Base-by-base conservation (phyloP, 1,284 basidiomycete genomes). In the Exobasidium cylindrosporum region DNA sequence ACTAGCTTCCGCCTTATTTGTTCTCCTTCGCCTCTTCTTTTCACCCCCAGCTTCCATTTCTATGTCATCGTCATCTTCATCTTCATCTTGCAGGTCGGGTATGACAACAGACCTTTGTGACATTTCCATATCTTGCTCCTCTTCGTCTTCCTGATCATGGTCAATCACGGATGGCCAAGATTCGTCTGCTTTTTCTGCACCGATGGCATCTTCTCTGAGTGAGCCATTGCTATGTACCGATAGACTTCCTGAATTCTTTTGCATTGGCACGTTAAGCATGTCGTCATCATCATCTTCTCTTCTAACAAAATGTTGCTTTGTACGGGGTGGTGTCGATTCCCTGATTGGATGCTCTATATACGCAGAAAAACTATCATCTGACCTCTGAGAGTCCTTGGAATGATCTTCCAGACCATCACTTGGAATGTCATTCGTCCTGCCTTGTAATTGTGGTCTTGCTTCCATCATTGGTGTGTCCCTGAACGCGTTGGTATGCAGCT, bases 11-110 rank as follows among this genome's bases (percentile, higher is more conserved):
- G 47, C 23, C 30, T 60, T 60, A 23, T 47, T 49, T 26, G 46
- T 60, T 14, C 60, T 61, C 26, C 60, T 61, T 14, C 57, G 31
- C n/a, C 44, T 43, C 57, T 62, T 50, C 26, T 46, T 60, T 10
- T 2, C 24, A 11, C 28, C 30, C 10, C 56, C 21, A 11, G 17
- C 10, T 7, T 40, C 35, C 35, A 40, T 7, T 7, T 40, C 35
- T 40, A 10, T 17, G 35, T 40, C 35, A 10, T 40, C 35, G 35
- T 40, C 35, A 10, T 40, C 35, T 17, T 40, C 35, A 17, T 40
- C 35, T 40, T 40, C 10, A 40, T 40, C 35, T 40, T 40, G 35
- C 35, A 40, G 35, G 35, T 40, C 35, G 35, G 35, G 35, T 10
- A 40, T 40, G 35, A 40, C 17, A 17, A 40, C 17, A 17, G 35